These are phyloP conservation scores for Ziziphus jujuba DNA, from an alignment of 306 rosid species.

Conservation along the genomic window DNA sequence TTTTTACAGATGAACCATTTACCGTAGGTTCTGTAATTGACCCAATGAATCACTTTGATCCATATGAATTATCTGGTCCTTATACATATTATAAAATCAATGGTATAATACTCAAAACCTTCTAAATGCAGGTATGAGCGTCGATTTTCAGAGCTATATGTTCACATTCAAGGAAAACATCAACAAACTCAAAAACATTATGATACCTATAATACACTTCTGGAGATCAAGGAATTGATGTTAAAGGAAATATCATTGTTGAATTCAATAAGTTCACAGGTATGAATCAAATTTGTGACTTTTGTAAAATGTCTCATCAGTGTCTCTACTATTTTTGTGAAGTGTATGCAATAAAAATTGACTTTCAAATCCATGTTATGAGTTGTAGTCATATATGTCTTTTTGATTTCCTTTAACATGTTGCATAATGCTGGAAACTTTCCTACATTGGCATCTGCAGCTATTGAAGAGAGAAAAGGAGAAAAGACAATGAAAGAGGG, in stretches of 20 bases:
- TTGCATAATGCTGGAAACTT: no score
- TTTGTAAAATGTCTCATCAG: not conserved
- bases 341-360: not conserved
- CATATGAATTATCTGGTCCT: not conserved
- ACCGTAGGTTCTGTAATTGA: not conserved
- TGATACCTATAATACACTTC: conserved; percentile 81
- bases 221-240: conserved; percentile 94
- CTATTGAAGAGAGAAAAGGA: no score
- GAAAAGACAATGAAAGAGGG: no score
- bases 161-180: conserved; percentile 83
- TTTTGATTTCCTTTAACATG: not conserved
- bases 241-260: conserved; percentile 81
- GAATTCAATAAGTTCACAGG: conserved; percentile 92
- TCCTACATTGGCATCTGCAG: no score
- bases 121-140: conserved; percentile 63
- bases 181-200: conserved; percentile 76
- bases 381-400: not conserved
- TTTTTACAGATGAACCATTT: not conserved
- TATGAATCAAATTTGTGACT: conserved; percentile 26
- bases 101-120: conserved; percentile 15
- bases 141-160: conserved; percentile 70
- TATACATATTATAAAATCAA: not conserved
- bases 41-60: not conserved
- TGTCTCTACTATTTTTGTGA: not conserved
- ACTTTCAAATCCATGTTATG: not conserved